These are phyloP conservation scores for Puccinia coronata DNA, from an alignment of 1,284 basidiomycete genomes.

Conservation along the genomic window DNA sequence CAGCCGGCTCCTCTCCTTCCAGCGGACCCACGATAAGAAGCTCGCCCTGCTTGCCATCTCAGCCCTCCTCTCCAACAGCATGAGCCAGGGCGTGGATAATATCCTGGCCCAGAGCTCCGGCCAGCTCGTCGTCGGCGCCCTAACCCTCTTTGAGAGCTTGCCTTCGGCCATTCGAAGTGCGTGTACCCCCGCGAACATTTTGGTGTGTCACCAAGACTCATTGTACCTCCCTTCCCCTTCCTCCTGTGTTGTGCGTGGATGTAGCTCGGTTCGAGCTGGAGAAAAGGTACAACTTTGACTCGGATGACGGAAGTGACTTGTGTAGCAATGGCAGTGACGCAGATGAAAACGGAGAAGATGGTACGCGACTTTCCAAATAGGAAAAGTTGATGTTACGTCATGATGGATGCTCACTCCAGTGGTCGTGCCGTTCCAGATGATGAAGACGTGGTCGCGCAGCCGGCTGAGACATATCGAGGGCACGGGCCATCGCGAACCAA, in stretches of 20 bases:
- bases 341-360: conserved; percentile 17
- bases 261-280: conserved; percentile 42
- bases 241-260: too few species aligned
- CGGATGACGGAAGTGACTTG: conserved; percentile 22
- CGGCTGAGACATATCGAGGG: not conserved
- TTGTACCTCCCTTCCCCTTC: too few species aligned
- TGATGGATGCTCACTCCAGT: not conserved
- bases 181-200: not conserved
- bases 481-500: conserved; percentile 12
- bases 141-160: conserved; percentile 32
- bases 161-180: conserved; percentile 43
- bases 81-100: conserved; percentile 27
- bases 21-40: conserved; percentile 89
- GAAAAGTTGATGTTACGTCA: not conserved
- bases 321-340: conserved; percentile 31
- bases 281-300: conserved; percentile 33
- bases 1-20: conserved; percentile 67
- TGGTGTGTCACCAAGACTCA: too few species aligned
- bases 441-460: conserved; percentile 35
- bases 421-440: conserved; percentile 26
- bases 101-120: conserved; percentile 41
- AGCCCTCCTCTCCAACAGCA: conserved; percentile 63
- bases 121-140: conserved; percentile 34
- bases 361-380: not conserved
- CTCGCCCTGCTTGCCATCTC: conserved; percentile 74